Base-by-base conservation (phyloP, 176 grass and related monocot genomes). In the Pontederia crassipes region DNA sequence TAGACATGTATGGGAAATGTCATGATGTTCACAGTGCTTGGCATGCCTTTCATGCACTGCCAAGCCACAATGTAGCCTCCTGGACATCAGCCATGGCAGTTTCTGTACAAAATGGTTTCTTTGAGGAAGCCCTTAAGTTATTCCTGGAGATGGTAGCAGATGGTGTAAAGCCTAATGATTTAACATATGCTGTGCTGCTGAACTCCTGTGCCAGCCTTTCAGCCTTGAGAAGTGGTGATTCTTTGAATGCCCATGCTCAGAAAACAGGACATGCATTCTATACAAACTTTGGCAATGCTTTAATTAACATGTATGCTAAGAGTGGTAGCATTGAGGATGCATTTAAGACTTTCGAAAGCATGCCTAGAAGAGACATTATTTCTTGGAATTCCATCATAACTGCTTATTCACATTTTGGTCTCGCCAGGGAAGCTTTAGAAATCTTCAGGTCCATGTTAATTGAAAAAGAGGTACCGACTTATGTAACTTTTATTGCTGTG, bases 1-100 rank as follows among this genome's bases (percentile, higher is more conserved):
- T 93, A 68, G 88, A 93, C 51, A 87, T 87, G 88, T 93, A 93
- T 28, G 88, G 88, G 13, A 93, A 87, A 64, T 93, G 83, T 68
- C 78, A 74, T 35, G 27, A 45, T 15, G 72, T 74, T 27, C 45
- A 14, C 68, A 73, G 73, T 74, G 73, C 88, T 67, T 60, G 79
- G 67, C 16, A 8, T 51, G 84, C 59, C 2, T 87, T 93, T 0
- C 45, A 69, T 28, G 74, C 59, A 65, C 74, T 81, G 74, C 84
- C 68, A 8, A 73, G 80, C 14, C 87, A 81, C 72, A 93, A 84
- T 79, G 62, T 87, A 70, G 84, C 87, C 51, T 86, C 88, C 57
- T 93, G 88, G 88, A 93, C 80, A 51, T 71, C 88, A 14, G 55
- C 79, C 69, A 93, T 93, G 88, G 69, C 80, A 70, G 74, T 71